Evolutionary conservation across 129 eudicot species (phyloP).

Genomic region (Saussurea involucrata): DNA sequence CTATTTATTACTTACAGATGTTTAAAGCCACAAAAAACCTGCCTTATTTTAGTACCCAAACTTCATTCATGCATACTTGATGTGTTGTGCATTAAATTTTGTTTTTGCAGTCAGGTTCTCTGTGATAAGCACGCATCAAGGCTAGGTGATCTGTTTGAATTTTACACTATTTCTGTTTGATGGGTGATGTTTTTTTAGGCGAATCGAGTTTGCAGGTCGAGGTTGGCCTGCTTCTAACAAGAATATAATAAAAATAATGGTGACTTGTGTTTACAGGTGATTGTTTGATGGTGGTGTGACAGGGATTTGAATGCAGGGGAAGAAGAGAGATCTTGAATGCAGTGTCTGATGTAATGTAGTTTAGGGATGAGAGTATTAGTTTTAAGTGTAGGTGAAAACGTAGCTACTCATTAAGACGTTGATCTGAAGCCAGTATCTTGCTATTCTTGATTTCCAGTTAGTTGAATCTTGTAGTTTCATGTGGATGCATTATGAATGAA

Average conservation of each 20-base stretch:
- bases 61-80: not conserved
- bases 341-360: not conserved
- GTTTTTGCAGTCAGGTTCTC: conserved; percentile 44
- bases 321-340: conserved; percentile 8
- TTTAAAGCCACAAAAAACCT: not conserved
- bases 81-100: conserved; percentile 2
- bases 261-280: conserved; percentile 62
- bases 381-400: not conserved
- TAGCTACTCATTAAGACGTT: not conserved
- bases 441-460: not conserved
- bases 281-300: conserved; percentile 28
- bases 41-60: no score
- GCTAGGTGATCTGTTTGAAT: conserved; percentile 10
- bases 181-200: conserved; percentile 21
- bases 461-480: not conserved
- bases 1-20: not conserved
- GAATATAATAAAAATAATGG: not conserved
- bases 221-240: conserved; percentile 56
- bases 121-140: conserved; percentile 25
- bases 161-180: not conserved
- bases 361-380: conserved; percentile 8
- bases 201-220: conserved; percentile 67
- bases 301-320: conserved; percentile 27
- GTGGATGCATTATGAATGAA: not conserved
- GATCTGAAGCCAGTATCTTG: not conserved